These are phyloP conservation scores for Lodderomyces parapsilosis DNA, from an alignment of 1,139 yeast species.

Conservation along the genomic window DNA sequence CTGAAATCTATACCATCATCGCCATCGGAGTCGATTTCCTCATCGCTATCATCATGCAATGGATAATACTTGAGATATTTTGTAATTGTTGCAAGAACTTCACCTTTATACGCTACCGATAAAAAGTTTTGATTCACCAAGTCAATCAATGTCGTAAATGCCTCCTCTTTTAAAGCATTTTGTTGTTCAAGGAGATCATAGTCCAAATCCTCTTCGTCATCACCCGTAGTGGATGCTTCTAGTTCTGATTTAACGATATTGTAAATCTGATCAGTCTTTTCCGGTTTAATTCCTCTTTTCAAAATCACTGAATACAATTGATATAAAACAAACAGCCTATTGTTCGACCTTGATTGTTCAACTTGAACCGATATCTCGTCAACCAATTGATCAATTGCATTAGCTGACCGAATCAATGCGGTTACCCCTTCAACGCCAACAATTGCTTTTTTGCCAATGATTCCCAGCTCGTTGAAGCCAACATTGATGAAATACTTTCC, in stretches of 20 bases:
- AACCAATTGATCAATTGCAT: slow-evolving; percentile 15
- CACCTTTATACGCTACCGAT: slow-evolving; percentile 13
- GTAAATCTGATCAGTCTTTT: slow-evolving; percentile 7
- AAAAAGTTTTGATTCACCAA: slow-evolving; percentile 16
- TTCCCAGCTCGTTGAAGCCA: slow-evolving; percentile 43
- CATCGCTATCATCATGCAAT: slow-evolving; percentile 36
- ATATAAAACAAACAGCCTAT: slow-evolving; percentile 10
- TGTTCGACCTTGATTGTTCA: slow-evolving; percentile 6
- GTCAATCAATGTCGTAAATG: slow-evolving; percentile 41
- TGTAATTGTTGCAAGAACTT: slow-evolving; percentile 19
- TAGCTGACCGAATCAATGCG: slow-evolving; percentile 23
- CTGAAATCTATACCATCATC: slow-evolving; percentile 41
- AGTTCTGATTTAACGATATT: slow-evolving; percentile 7
- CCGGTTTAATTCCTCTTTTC: slow-evolving; percentile 13
- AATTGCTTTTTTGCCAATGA: slow-evolving; percentile 54
- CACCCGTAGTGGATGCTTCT: slow-evolving; percentile 1
- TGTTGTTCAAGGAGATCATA: slow-evolving; percentile 35
- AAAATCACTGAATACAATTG: slow-evolving; percentile 16
- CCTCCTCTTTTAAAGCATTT: slow-evolving; percentile 46
- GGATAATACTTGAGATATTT: slow-evolving; percentile 60
- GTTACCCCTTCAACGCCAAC: slow-evolving; percentile 54
- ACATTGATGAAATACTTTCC: slow-evolving; percentile 37
- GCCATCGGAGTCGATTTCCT: slow-evolving; percentile 43
- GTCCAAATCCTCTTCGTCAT: slow-evolving; percentile 35
- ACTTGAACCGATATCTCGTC: slow-evolving; percentile 4